Percentiles rank a stretch among this genome's conserved stretches.
Conservation (phyloP, 768 basidiomycete genomes). For the Tylopilus plumbeoviolaceoides region DNA sequence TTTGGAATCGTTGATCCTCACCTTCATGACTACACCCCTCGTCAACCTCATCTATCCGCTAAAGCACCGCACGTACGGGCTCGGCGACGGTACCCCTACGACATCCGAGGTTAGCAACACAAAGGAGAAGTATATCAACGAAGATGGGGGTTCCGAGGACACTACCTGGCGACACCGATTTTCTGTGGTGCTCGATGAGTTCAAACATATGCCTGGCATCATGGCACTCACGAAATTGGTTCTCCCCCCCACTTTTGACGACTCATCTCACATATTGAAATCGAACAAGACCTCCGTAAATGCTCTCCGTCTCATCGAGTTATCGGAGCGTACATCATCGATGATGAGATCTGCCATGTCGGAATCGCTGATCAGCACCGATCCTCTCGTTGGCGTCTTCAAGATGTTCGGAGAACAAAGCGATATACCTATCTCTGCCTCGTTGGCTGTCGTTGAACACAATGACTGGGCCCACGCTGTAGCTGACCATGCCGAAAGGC, state of each 20-base stretch:
- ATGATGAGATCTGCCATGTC: slow-evolving; percentile 79
- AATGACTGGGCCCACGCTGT: slow-evolving; percentile 72
- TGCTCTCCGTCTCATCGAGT: slow-evolving; percentile 83
- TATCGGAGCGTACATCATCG: slow-evolving; percentile 84
- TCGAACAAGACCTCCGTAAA: slow-evolving; percentile 40
- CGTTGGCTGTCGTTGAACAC: slow-evolving; percentile 71
- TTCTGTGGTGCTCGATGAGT: slow-evolving; percentile 84
- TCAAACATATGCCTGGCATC: slow-evolving; percentile 84
- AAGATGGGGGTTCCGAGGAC: neutral
- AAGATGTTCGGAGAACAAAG: slow-evolving; percentile 75
- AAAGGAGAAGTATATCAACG: neutral
- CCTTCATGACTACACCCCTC: slow-evolving; percentile 83
- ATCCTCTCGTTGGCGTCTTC: slow-evolving; percentile 70
- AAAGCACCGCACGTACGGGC: slow-evolving; percentile 47
- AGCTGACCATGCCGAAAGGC: slow-evolving; percentile 51
- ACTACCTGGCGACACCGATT: slow-evolving; percentile 42
- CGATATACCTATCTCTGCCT: slow-evolving; percentile 58
- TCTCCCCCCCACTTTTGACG: slow-evolving; percentile 34
- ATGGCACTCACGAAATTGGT: slow-evolving; percentile 89
- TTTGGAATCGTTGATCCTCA: slow-evolving; percentile 74
- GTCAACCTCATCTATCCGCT: slow-evolving; percentile 69
- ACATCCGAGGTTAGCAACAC: neutral
- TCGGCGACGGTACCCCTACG: slow-evolving; percentile 10
- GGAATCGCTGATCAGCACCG: slow-evolving; percentile 63
- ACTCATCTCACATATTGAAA: neutral